Conservation (phyloP, 495 filamentous ascomycete genomes). For the Podospora fimiseda region DNA sequence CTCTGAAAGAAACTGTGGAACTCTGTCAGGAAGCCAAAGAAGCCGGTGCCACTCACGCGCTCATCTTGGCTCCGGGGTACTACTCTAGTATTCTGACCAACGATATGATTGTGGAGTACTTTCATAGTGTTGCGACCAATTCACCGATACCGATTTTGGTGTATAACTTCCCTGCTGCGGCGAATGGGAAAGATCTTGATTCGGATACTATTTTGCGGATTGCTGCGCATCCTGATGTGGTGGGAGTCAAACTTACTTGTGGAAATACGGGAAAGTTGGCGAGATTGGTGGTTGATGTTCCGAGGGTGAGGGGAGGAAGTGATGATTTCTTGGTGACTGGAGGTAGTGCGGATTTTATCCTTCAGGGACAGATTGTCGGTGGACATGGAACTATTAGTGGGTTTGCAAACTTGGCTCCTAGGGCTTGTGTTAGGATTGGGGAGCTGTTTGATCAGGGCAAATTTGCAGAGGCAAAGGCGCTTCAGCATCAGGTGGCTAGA, state of each 20-base stretch:
- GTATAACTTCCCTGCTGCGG: conserved; percentile 82
- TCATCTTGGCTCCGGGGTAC: conserved; percentile 82
- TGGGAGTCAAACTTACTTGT: conserved; percentile 82
- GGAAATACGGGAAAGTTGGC: conserved; percentile 83
- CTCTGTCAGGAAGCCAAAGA: conserved; percentile 68
- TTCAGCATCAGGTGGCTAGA: conserved; percentile 63
- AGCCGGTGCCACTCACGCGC: conserved; percentile 75
- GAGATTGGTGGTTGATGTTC: conserved; percentile 58
- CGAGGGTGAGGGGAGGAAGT: conserved; percentile 29
- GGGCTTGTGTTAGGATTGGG: conserved; percentile 66
- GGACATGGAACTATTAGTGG: conserved; percentile 76
- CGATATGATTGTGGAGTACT: conserved; percentile 63
- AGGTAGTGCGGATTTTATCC: conserved; percentile 78
- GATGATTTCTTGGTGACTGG: conserved; percentile 69
- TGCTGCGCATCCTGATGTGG: conserved; percentile 66
- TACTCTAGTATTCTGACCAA: conserved; percentile 68
- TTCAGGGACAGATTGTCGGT: conserved; percentile 69
- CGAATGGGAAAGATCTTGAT: conserved; percentile 77
- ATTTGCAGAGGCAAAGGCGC: conserved; percentile 59
- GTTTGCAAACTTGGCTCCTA: conserved; percentile 71
- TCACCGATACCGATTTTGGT: conserved; percentile 69
- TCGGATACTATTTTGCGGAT: conserved; percentile 70
- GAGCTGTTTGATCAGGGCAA: conserved; percentile 63
- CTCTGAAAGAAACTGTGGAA: conserved; percentile 78
- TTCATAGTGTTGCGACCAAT: conserved; percentile 60